Evolutionary conservation across 805 yeast species (phyloP).

Genomic region (Candida vartiovaarae): DNA sequence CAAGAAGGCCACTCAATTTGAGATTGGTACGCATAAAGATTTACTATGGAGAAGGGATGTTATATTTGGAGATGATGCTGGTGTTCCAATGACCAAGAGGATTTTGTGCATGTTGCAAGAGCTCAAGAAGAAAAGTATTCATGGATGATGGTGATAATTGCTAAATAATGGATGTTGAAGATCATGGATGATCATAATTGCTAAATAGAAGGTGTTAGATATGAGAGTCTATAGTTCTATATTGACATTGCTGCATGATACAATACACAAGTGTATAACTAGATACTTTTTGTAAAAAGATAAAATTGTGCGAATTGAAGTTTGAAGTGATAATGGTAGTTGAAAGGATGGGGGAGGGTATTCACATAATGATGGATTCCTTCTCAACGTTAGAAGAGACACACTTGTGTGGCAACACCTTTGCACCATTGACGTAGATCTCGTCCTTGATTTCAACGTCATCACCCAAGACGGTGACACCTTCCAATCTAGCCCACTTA

Average conservation of each 20-base stretch:
- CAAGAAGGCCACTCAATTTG: conserved; percentile 5
- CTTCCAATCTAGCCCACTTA: conserved; percentile 98
- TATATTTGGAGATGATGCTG: conserved; percentile 3
- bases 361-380: conserved; percentile 96
- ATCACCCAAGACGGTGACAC: conserved; percentile 96
- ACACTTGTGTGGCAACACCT: conserved; percentile 97
- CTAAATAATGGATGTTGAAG: no score
- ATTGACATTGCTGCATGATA: no score
- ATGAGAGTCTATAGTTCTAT: not conserved
- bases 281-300: no score
- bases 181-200: no score
- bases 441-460: conserved; percentile 98
- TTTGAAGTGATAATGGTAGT: not conserved
- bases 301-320: conserved; percentile 1
- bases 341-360: not conserved
- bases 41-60: conserved; percentile 6
- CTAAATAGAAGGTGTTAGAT: no score
- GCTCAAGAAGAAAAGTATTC: not conserved
- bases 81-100: conserved; percentile 7
- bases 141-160: no score
- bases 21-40: conserved; percentile 9
- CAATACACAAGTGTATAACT: no score
- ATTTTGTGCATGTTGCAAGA: conserved; percentile 8
- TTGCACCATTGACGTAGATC: conserved; percentile 98
- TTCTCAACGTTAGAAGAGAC: conserved; percentile 94